phyloP scores from a whole-genome alignment of 345 rosid genomes.

The Heritiera fomes region DNA sequence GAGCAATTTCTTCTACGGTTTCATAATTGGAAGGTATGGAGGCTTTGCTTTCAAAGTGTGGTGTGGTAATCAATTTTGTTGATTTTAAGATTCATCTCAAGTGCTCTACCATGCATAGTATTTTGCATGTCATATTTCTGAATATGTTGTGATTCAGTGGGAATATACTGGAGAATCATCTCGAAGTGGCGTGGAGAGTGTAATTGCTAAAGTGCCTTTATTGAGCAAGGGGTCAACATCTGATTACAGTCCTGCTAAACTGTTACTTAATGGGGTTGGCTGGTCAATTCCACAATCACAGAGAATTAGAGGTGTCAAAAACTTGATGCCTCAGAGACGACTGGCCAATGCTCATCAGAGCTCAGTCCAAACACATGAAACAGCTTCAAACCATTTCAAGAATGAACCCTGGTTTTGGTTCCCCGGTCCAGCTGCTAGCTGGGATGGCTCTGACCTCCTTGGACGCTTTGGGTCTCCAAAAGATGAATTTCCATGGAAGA shows the following conservation, averaged over 20 bases:
- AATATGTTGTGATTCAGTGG: slow-evolving; percentile 71
- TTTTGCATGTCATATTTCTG: slow-evolving; percentile 30
- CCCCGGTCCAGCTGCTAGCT: slow-evolving; percentile 80
- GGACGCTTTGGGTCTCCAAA: slow-evolving; percentile 70
- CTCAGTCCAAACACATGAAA: slow-evolving; percentile 39
- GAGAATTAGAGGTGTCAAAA: slow-evolving; percentile 56
- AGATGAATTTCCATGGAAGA: slow-evolving; percentile 93
- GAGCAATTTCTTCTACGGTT: slow-evolving; percentile 83
- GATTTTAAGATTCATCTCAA: slow-evolving; percentile 9
- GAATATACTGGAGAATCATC: slow-evolving; percentile 75
- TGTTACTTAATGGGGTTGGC: slow-evolving; percentile 78
- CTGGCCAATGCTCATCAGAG: slow-evolving; percentile 32
- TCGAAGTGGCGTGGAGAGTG: slow-evolving; percentile 52
- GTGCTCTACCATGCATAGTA: slow-evolving; percentile 13
- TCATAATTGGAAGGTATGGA: slow-evolving; percentile 86
- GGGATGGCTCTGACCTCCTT: slow-evolving; percentile 82
- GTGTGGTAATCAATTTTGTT: slow-evolving; percentile 9
- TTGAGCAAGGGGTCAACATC: slow-evolving; percentile 47
- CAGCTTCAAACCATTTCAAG: slow-evolving; percentile 46
- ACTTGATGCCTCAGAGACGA: slow-evolving; percentile 55
- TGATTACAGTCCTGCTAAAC: slow-evolving; percentile 73
- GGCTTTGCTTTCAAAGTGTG: slow-evolving; percentile 12
- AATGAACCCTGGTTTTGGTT: slow-evolving; percentile 93
- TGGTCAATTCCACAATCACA: slow-evolving; percentile 79
- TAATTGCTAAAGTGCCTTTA: slow-evolving; percentile 43